A percentile compares a stretch with the other conserved stretches of the same genome.
phyloP scores from a whole-genome alignment of 306 rosid species.

The Quercus bicolor region DNA sequence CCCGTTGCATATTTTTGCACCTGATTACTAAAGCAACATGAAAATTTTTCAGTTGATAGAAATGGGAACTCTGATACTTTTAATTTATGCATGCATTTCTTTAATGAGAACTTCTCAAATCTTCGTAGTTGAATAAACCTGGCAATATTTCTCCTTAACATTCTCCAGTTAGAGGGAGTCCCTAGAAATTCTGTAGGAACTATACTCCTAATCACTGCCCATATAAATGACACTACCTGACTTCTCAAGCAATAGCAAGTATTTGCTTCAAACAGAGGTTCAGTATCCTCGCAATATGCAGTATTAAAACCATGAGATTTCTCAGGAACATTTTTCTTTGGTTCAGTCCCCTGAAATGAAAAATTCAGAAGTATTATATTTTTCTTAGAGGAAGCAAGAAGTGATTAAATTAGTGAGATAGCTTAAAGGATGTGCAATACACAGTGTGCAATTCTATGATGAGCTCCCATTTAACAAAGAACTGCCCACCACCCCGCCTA shows the following conservation, averaged over 20 bases:
- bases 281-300: conserved; percentile 19
- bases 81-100: conserved; percentile 61
- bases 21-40: conserved; percentile 28
- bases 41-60: conserved; percentile 42
- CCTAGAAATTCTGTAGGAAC: conserved; percentile 79
- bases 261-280: conserved; percentile 35
- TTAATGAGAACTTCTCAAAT: conserved; percentile 67
- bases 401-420: not conserved
- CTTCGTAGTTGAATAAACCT: conserved; percentile 66
- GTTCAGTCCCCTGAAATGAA: conserved; percentile 29
- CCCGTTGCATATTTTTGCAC: conserved; percentile 23
- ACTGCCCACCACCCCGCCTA: not conserved
- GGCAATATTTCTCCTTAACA: conserved; percentile 64
- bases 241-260: conserved; percentile 55
- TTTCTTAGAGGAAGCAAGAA: not conserved
- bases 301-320: conserved; percentile 27
- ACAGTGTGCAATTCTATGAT: not conserved
- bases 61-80: conserved; percentile 65
- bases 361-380: conserved; percentile 6
- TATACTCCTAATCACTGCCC: conserved; percentile 87
- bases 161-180: conserved; percentile 69
- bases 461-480: not conserved
- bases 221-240: conserved; percentile 83
- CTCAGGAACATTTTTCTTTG: conserved; percentile 21
- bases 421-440: not conserved